These are phyloP conservation scores for Boletellus ananiceps DNA, from an alignment of 768 basidiomycete genomes.

Conservation along the genomic window DNA sequence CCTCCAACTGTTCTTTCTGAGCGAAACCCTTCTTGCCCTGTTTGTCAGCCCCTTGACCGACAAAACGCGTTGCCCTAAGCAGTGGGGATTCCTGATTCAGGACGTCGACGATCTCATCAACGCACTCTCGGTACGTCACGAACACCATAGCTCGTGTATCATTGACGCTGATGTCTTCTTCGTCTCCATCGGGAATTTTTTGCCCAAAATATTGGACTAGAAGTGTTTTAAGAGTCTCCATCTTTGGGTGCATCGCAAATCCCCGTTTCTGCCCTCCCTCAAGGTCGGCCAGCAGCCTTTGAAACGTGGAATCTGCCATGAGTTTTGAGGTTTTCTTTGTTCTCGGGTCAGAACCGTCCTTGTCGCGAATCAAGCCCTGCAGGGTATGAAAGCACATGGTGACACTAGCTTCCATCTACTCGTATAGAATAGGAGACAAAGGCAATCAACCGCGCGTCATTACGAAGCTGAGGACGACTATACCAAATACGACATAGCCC, in stretches of 20 bases:
- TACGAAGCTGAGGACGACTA: conserved; percentile 18
- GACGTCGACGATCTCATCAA: conserved; percentile 84
- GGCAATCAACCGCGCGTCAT: background rate
- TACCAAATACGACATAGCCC: conserved; percentile 88
- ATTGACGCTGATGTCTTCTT: conserved; percentile 26
- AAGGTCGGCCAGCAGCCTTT: conserved; percentile 62
- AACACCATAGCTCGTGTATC: conserved; percentile 89
- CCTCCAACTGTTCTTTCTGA: conserved; percentile 90
- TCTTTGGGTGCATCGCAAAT: conserved; percentile 81
- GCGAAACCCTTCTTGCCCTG: conserved; percentile 82
- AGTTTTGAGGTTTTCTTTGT: conserved; percentile 44
- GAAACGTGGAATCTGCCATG: conserved; percentile 54
- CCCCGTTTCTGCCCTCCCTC: conserved; percentile 52
- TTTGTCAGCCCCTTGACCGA: conserved; percentile 86
- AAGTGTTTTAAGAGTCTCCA: conserved; percentile 74
- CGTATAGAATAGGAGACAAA: background rate
- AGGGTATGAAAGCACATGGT: conserved; percentile 72
- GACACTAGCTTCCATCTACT: conserved; percentile 77
- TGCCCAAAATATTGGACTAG: conserved; percentile 71
- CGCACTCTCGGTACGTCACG: conserved; percentile 82
- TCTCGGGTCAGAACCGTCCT: conserved; percentile 26
- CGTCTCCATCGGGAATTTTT: conserved; percentile 40
- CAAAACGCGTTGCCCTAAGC: conserved; percentile 78
- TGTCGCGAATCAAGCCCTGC: conserved; percentile 43
- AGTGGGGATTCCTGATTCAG: conserved; percentile 74